phyloP scores from a whole-genome alignment of 148 eudicot species.

The Simmondsia chinensis region DNA sequence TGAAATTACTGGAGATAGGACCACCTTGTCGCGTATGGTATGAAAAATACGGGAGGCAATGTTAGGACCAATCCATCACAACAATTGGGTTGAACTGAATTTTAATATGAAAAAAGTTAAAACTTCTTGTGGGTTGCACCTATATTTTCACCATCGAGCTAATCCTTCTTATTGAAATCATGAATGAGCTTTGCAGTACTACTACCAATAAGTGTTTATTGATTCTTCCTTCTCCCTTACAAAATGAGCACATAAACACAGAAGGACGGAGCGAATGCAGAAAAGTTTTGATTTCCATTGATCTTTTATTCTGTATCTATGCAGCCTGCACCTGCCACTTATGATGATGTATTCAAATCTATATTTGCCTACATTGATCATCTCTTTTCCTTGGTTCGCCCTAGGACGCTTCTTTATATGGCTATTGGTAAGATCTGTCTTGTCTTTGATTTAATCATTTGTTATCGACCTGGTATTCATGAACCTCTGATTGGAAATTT shows the following conservation, averaged over 20 bases:
- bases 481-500: constrained; percentile 8
- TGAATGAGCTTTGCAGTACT: too few species aligned
- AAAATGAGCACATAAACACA: neutral
- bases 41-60: too few species aligned
- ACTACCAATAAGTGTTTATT: too few species aligned
- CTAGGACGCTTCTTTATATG: constrained; percentile 92
- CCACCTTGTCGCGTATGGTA: too few species aligned
- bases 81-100: too few species aligned
- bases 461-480: neutral
- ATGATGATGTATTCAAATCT: constrained; percentile 80
- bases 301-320: constrained; percentile 9
- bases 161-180: too few species aligned
- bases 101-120: too few species aligned
- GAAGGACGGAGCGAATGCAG: neutral
- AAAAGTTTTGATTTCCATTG: neutral
- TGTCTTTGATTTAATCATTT: neutral
- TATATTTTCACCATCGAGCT: too few species aligned
- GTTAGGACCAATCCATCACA: too few species aligned
- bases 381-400: constrained; percentile 75
- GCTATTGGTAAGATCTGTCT: constrained; percentile 62
- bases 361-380: constrained; percentile 96
- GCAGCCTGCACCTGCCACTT: constrained; percentile 90
- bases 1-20: too few species aligned
- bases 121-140: too few species aligned
- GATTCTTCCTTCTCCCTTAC: too few species aligned